phyloP scores from a whole-genome alignment of 2,329 filamentous ascomycete genomes.

The Nemania sp. region DNA sequence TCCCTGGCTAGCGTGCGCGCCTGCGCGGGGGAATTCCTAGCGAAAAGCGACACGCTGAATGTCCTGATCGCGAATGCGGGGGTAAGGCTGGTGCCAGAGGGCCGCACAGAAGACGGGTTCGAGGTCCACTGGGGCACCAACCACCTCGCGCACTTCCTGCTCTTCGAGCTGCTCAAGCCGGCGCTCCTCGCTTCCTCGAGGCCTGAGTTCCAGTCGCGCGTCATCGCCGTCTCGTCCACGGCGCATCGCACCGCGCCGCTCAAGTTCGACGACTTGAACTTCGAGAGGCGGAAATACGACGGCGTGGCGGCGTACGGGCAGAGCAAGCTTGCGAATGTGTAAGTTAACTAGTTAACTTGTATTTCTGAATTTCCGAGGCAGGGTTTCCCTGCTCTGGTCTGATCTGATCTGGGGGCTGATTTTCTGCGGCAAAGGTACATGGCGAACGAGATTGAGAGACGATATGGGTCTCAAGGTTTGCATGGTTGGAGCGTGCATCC shows the following conservation, averaged over 20 bases:
- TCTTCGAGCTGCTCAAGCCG: slow-evolving; percentile 62
- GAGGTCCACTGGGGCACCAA: slow-evolving; percentile 67
- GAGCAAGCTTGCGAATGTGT: slow-evolving; percentile 60
- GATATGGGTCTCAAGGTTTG: slow-evolving; percentile 55
- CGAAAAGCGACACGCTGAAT: slow-evolving; percentile 42
- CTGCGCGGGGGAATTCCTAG: slow-evolving; percentile 42
- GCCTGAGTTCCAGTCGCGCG: slow-evolving; percentile 56
- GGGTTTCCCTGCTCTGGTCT: too few species aligned
- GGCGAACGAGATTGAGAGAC: slow-evolving; percentile 61
- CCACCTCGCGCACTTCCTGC: slow-evolving; percentile 59
- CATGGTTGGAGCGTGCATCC: slow-evolving; percentile 59
- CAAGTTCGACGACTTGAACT: slow-evolving; percentile 56
- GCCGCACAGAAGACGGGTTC: slow-evolving; percentile 59
- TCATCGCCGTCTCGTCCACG: slow-evolving; percentile 59
- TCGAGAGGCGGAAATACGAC: slow-evolving; percentile 52
- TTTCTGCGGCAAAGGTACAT: slow-evolving; percentile 49
- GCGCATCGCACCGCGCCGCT: slow-evolving; percentile 55
- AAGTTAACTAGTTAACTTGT: too few species aligned
- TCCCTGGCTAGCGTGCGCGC: slow-evolving; percentile 52
- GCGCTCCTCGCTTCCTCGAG: slow-evolving; percentile 56
- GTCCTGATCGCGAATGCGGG: slow-evolving; percentile 59
- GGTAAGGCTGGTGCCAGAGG: slow-evolving; percentile 56
- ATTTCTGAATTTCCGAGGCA: too few species aligned
- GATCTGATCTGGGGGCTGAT: background rate
- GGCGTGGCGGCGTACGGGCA: slow-evolving; percentile 55